Base-by-base conservation (phyloP, 768 basidiomycete species). In the Pleurotus platypus region DNA sequence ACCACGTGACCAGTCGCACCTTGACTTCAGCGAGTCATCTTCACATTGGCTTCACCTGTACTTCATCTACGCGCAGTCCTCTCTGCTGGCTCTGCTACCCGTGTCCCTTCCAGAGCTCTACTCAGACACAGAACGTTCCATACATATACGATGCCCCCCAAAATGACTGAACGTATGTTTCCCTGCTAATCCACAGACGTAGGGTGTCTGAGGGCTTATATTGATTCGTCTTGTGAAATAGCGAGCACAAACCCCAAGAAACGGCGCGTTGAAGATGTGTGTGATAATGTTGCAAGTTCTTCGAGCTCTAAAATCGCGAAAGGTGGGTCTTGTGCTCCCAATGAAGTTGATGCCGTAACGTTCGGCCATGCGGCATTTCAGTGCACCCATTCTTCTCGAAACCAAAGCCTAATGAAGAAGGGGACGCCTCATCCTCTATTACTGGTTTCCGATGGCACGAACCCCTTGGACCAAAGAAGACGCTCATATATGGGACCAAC, bases 301-400 rank as follows among this genome's bases (percentile, higher is more conserved):
- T 22, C n/a, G 5, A 37, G n/a, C 24, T 11, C 26, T 22, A 50
- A 50, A 22, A 50, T 50, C 6, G 49, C 27, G 16, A 50, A 50
- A 50, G 13, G 49, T 50, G 3, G 8, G 49, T 37, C 30, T 11
- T 16, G n/a, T 22, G 8, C 49, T 26, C 49, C 1, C 43, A 16
- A n/a, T 50, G 27, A 37, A 11, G 11, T 13, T 16, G 4, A n/a
- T 13, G 15, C 30, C 9, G 4, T 35, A 37, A n/a, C 22, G 7
- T 5, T 35, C 11, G n/a, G 7, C 26, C 15, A 22, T 27, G 6
- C 9, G 13, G 27, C 38, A 11, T 37, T 11, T 8, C 8, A 50
- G 49, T 50, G 2, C 49, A 50, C 15, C 49, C 49, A n/a, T 50
- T 50, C 27, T 50, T 50, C 15, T 16, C 49, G n/a, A 50, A 50